Evolutionary conservation across 768 basidiomycete species (phyloP).

Genomic region (Floccularia luteovirens): DNA sequence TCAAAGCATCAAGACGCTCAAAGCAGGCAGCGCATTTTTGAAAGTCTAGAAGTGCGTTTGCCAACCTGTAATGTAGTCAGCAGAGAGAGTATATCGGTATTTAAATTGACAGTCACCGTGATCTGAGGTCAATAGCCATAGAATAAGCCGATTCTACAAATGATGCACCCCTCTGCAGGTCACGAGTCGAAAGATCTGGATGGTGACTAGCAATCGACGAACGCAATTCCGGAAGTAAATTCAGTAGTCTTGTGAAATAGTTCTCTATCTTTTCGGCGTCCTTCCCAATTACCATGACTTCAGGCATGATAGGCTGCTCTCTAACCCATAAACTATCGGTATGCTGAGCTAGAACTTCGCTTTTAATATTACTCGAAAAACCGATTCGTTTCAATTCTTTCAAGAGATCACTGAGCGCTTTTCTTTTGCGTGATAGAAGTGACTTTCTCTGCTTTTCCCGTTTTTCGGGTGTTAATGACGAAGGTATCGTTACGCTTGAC

Average conservation of each 20-base stretch:
- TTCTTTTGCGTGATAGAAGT: slow-evolving; percentile 74
- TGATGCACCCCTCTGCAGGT: slow-evolving; percentile 72
- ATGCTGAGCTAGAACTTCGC: slow-evolving; percentile 56
- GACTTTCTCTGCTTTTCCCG: slow-evolving; percentile 63
- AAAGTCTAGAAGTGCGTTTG: slow-evolving; percentile 14
- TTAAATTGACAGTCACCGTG: slow-evolving; percentile 41
- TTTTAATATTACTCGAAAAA: slow-evolving; percentile 62
- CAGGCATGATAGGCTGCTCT: slow-evolving; percentile 43
- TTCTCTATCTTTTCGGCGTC: slow-evolving; percentile 39
- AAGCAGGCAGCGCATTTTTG: slow-evolving; percentile 16
- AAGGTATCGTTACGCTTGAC: slow-evolving; percentile 33
- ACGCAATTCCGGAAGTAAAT: slow-evolving; percentile 60
- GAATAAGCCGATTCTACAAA: slow-evolving; percentile 76
- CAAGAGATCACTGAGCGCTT: slow-evolving; percentile 85
- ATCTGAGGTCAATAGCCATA: slow-evolving; percentile 53
- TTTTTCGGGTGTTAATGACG: slow-evolving; percentile 34
- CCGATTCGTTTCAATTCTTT: slow-evolving; percentile 83
- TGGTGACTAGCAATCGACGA: slow-evolving; percentile 63
- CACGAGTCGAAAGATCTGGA: slow-evolving; percentile 77
- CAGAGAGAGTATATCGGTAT: slow-evolving; percentile 2
- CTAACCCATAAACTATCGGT: slow-evolving; percentile 53
- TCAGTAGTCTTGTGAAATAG: slow-evolving; percentile 60
- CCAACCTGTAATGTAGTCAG: slow-evolving; percentile 19
- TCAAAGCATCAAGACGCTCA: slow-evolving; percentile 20
- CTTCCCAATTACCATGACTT: slow-evolving; percentile 10